Conservation (phyloP, 2,329 filamentous ascomycete genomes). For the Gnomoniopsis sp. region DNA sequence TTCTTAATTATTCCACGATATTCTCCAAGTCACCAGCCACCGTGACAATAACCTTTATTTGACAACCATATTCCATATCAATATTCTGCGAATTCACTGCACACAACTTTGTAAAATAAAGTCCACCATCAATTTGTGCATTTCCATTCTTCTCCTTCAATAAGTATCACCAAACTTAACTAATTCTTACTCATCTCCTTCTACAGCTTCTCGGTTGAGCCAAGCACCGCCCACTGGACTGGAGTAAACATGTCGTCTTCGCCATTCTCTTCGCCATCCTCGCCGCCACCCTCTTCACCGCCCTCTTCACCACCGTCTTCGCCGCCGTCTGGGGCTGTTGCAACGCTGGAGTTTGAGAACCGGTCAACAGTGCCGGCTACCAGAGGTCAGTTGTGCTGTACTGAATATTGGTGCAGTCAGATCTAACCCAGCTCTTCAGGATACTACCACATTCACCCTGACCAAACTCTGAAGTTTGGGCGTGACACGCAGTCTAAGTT, state of each 20-base stretch:
- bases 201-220: neutral
- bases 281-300: too few relatives aligned
- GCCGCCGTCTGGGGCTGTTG: neutral
- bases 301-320: neutral
- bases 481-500: conserved; percentile 26
- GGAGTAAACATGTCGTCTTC: neutral
- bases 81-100: too few relatives aligned
- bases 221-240: neutral
- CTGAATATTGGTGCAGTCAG: neutral
- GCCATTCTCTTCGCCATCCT: neutral
- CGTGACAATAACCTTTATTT: too few relatives aligned
- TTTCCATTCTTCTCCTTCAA: too few relatives aligned
- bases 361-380: too few relatives aligned
- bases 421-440: neutral
- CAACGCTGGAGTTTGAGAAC: neutral
- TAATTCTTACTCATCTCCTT: neutral
- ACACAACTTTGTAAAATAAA: too few relatives aligned
- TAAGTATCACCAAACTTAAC: too few relatives aligned
- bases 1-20: neutral
- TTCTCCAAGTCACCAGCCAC: too few relatives aligned
- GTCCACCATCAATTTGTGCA: too few relatives aligned
- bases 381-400: neutral
- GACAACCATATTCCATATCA: too few relatives aligned
- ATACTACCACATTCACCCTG: neutral
- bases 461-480: conserved; percentile 24